These are phyloP conservation scores for Rhynchospora pubera DNA, from an alignment of 176 grass and related monocot species.

Conservation along the genomic window DNA sequence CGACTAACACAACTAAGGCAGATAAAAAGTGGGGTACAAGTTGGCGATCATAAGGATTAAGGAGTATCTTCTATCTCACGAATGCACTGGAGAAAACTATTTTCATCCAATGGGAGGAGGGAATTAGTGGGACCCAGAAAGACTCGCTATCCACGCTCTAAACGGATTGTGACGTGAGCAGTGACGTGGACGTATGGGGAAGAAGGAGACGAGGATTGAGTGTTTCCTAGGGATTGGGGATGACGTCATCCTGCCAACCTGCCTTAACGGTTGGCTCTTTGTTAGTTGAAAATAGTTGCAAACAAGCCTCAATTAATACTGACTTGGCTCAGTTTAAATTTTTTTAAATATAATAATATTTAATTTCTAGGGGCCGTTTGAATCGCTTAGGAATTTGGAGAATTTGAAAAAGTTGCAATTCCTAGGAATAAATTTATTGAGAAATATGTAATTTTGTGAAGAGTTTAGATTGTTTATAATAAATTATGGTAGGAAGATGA, in stretches of 20 bases:
- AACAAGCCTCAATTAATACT: not conserved
- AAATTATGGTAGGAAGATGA: too few relatives aligned
- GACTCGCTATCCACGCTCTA: not conserved
- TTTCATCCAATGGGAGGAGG: not conserved
- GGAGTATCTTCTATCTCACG: not conserved
- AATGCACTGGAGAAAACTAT: not conserved
- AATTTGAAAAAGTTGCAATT: too few relatives aligned
- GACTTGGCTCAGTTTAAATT: not conserved
- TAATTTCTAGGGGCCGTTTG: too few relatives aligned
- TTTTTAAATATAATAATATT: not conserved
- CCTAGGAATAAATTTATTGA: too few relatives aligned
- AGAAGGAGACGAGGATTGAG: not conserved
- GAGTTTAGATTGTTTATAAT: too few relatives aligned
- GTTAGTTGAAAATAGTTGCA: not conserved
- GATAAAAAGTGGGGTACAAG: not conserved
- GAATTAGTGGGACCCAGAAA: not conserved
- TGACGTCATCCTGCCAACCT: conserved; percentile 3
- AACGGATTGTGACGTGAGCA: conserved; percentile 20
- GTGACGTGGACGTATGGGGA: conserved; percentile 19
- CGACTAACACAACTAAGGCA: not conserved
- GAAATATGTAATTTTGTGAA: too few relatives aligned
- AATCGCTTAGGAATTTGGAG: too few relatives aligned
- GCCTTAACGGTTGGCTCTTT: not conserved
- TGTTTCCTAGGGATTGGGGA: conserved; percentile 13
- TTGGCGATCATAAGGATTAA: not conserved